Evolutionary conservation across 2,329 filamentous ascomycete species (phyloP), one percentile per base, ranked within the genome.

Genomic region (Pseudovirgaria hyperparasitica): DNA sequence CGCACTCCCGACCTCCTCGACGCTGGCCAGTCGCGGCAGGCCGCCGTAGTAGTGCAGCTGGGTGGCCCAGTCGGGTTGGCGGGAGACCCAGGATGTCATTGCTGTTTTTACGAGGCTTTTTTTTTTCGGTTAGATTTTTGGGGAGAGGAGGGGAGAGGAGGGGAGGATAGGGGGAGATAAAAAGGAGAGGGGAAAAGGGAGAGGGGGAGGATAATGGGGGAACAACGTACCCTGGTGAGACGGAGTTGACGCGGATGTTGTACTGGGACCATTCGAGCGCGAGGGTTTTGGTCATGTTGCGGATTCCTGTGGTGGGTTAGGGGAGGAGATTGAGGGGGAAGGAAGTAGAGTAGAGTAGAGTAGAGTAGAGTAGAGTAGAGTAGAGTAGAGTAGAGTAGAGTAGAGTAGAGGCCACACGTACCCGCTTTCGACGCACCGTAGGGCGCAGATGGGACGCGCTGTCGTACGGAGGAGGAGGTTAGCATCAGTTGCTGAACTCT

Each of bases 41-140:
- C 66, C 66, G 3, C 67, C 64, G 37, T 70, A 70, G 40, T 71
- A 70, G 45, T 67, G 62, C 51, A 71, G 58, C 49, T 71, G 64
- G 34, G 57, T 49, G 30, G 65, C 61, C 67, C 65, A 72, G 40
- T 70, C 67, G 0, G 63, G 60, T 10, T 57, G 52, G n/a, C 57
- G 57, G 31, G 60, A 55, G 5, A 71, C 63, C 37, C 60, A 55
- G 35, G 54, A 54, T 9, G 52, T 54, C 52, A 57, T 55, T 0
- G 50, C 46, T 2, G 51, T 54, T 22, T 52, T 52, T 19, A 56
- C 42, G 2, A 50, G 27, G n/a, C n/a, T n/a, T n/a, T 21, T 9
- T 9, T n/a, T n/a, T 21, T 9, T n/a, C n/a, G 9, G 9, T 9
- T 9, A 9, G 19, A 9, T 21, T 9, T 9, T n/a, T 9, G 9